Evolutionary conservation across 129 eudicot genomes (phyloP).

Genomic region (Chrysanthemum lavandulifolium): DNA sequence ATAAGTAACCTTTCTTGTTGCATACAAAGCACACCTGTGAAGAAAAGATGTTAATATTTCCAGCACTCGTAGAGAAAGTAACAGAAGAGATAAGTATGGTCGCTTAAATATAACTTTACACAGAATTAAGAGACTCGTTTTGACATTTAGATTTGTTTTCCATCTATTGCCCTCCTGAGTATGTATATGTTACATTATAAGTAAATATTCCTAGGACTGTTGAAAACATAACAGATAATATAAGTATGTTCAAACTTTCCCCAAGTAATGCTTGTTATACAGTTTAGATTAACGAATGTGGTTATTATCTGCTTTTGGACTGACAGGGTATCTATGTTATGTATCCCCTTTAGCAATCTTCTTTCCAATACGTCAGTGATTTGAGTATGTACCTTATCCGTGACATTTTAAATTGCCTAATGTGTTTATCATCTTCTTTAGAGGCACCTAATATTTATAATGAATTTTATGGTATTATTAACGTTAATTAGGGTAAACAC

Average conservation of each 20-base stretch:
- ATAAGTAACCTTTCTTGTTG: constrained; percentile 51
- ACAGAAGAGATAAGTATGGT: no score
- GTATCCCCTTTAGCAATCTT: background rate
- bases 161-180: background rate
- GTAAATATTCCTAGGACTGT: background rate
- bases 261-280: background rate
- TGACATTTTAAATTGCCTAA: no score
- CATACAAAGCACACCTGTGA: constrained; percentile 77
- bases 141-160: background rate
- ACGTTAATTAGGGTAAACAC: background rate
- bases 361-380: background rate
- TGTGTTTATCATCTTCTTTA: background rate
- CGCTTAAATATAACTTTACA: background rate
- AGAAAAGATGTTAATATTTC: constrained; percentile 4
- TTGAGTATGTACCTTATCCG: background rate
- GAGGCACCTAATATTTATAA: background rate
- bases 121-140: background rate
- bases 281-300: background rate
- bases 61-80: no score
- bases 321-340: background rate
- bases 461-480: background rate
- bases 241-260: background rate
- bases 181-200: background rate
- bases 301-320: no score
- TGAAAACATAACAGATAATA: background rate